Evolutionary conservation across 164 flowering plant species (phyloP).

Genomic region (Annona squamosa): DNA sequence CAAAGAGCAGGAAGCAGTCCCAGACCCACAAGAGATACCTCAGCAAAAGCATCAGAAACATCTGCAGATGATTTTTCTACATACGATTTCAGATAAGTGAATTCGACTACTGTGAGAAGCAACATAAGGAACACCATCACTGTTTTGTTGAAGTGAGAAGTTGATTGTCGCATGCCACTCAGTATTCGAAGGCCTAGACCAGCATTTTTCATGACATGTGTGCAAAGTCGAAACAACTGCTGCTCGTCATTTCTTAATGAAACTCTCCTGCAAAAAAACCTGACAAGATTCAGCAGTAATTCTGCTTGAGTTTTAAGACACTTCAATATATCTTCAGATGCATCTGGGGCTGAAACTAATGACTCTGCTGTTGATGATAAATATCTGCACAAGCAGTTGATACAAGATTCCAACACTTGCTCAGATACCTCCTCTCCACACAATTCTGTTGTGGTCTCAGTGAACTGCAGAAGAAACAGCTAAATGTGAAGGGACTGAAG

Average conservation of each 20-base stretch:
- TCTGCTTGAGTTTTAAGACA: slow-evolving; percentile 59
- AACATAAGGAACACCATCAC: slow-evolving; percentile 42
- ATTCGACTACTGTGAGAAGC: slow-evolving; percentile 45
- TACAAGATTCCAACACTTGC: slow-evolving; percentile 38
- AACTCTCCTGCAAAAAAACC: slow-evolving; percentile 20
- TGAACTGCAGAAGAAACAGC: slow-evolving; percentile 32
- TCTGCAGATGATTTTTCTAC: slow-evolving; percentile 8
- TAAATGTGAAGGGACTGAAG: not conserved
- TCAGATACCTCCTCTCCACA: slow-evolving; percentile 30
- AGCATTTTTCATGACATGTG: slow-evolving; percentile 43
- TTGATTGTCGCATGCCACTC: slow-evolving; percentile 32
- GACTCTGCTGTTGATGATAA: slow-evolving; percentile 36
- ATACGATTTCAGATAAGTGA: slow-evolving; percentile 11
- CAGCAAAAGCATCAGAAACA: slow-evolving; percentile 25
- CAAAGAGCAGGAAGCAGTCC: slow-evolving; percentile 73
- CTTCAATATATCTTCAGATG: slow-evolving; percentile 36
- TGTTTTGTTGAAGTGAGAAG: slow-evolving; percentile 25
- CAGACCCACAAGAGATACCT: slow-evolving; percentile 44
- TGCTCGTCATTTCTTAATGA: slow-evolving; percentile 7
- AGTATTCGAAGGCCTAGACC: slow-evolving; percentile 52
- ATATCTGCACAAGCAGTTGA: slow-evolving; percentile 41
- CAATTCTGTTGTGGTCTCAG: slow-evolving; percentile 19
- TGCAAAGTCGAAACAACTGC: slow-evolving; percentile 24
- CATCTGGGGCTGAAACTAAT: slow-evolving; percentile 33
- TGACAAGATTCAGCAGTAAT: slow-evolving; percentile 53